Base-by-base conservation (phyloP, 2,329 filamentous ascomycete genomes). In the Phyllosticta paracitricarpa region DNA sequence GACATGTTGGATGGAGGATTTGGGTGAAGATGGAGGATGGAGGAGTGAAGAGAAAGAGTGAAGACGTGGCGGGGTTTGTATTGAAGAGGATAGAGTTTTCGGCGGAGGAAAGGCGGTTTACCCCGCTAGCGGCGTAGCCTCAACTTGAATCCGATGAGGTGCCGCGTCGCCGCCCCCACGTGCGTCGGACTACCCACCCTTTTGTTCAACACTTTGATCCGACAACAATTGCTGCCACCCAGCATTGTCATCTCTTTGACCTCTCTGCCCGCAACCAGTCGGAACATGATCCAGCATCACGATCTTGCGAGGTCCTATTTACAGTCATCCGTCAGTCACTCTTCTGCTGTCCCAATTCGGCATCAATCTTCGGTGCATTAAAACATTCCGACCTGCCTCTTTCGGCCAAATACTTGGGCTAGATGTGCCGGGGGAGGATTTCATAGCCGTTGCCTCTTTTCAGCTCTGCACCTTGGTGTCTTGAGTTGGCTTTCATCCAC, bases 1-100 rank as follows among this genome's bases (percentile, higher is more conserved):
- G 72, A 76, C 83, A 85, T 85, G 65, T 66, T 82, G 74, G 67
- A 66, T 71, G 24, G 61, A 56, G 57, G 58, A 51, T 14, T 56
- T 26, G 28, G 58, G 58, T 56, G 58, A 56, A 48, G 62, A 60
- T 63, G 60, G 59, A 57, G 65, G 63, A 58, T 65, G 62, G 63
- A 62, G 62, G 62, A 62, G 64, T 61, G 62, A 61, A 61, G 64
- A 61, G 64, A 64, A 59, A 57, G 62, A 62, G 62, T 61, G 56
- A 61, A 55, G 63, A 62, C 60, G 63, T 57, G 63, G 63, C 48
- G 56, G 54, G 57, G 64, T 48, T 48, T 48, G 40, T n/a, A 48
- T 48, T 48, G 40, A 63, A 57, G 57, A 62, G 58, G 54, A 33
- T 35, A 54, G 26, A 59, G 51, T 25, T 40, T 9, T 53, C 22